Conservation (phyloP, 176 grass and related monocot species). For the Carex myosuroides region DNA sequence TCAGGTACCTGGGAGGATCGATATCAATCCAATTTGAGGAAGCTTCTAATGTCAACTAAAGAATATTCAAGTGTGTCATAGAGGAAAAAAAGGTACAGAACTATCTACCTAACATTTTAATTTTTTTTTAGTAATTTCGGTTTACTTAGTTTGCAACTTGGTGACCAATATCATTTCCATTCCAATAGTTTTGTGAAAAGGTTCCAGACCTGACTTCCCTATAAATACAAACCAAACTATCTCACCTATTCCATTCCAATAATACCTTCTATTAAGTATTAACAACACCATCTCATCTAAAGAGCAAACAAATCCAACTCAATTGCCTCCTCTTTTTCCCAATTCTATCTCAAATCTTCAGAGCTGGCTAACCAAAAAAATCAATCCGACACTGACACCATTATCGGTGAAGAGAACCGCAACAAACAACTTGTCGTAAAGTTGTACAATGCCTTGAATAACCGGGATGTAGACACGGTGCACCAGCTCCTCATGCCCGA, state of each 20-base stretch:
- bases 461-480: constrained; percentile 36
- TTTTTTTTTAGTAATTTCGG: not conserved
- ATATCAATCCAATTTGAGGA: not conserved
- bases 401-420: constrained; percentile 35
- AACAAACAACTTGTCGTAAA: constrained; percentile 51
- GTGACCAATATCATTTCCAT: not conserved
- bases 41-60: not conserved
- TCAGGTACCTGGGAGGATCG: no score
- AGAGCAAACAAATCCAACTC: not conserved
- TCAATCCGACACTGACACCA: not conserved
- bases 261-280: not conserved
- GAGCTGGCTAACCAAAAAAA: constrained; percentile 19
- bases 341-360: not conserved
- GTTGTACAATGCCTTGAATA: constrained; percentile 71
- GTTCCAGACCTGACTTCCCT: not conserved
- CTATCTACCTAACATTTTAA: not conserved
- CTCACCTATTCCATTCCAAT: not conserved
- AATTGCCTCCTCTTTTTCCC: not conserved
- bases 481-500: constrained; percentile 52
- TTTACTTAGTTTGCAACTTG: not conserved
- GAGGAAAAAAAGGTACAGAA: not conserved
- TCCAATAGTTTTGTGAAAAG: not conserved
- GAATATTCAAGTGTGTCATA: not conserved
- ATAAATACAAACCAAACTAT: not conserved
- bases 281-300: not conserved